Base-by-base conservation (phyloP, 2,329 filamentous ascomycete species). In the Calycina herbarum region DNA sequence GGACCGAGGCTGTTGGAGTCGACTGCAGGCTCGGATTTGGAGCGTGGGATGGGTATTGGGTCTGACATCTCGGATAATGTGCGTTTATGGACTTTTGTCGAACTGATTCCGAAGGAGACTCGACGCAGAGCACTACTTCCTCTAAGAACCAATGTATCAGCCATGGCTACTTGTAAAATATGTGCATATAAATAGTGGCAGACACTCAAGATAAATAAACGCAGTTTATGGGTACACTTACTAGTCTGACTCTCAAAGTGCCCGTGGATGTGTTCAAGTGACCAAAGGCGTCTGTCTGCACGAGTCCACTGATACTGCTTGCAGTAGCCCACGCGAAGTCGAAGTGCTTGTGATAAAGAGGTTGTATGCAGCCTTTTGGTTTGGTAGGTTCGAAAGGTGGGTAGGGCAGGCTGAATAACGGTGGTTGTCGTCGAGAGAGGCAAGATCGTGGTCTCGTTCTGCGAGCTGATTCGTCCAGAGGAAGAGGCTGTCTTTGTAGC, bases 1-100 rank as follows among this genome's bases (percentile, higher is more conserved):
- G 74, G 68, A 8, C 70, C 69, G 4, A 74, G 64, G 54, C 45
- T 68, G 31, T 61, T 62, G 13, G 64, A 64, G 42, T 72, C 70
- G 35, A 67, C 40, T 10, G 66, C 68, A 29, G 70, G 57, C 33
- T 72, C 70, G 1, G 66, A 61, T 45, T 66, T 72, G n/a, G 72
- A 61, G 58, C 58, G 65, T 38, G 78, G 75, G 69, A 79, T 77
- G 24, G 78, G 70, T 64, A 77, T 76, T 31, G 78, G 75, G 63
- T 80, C 78, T 42, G 79, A 78, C 82, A 83, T 83, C 64, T 82
- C 78, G 72, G 75, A 72, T 58, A 79, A 73, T 15, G 77, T 78
- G 57, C 72, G 77, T 58, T 71, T 73, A 60, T 77, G 77, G 59
- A 75, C 74, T 61, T 72, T 71, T 60, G 75, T 74, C 57, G 77